Conservation (phyloP, 2,329 filamentous ascomycete genomes). For the Polychaeton citri region DNA sequence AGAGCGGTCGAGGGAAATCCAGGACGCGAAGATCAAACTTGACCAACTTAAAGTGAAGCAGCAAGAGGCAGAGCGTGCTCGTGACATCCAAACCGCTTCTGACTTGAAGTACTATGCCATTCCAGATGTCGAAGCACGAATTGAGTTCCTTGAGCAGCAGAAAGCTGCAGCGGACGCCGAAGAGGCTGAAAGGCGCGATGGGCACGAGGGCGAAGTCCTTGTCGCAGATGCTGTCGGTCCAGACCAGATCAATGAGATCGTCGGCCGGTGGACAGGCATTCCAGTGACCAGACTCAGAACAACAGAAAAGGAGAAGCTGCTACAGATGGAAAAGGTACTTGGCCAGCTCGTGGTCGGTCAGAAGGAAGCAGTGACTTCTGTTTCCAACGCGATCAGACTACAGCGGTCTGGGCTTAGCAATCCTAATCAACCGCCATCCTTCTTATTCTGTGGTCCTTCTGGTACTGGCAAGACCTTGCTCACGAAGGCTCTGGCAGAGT, state of each 20-base stretch:
- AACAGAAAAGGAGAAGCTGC: constrained; percentile 94
- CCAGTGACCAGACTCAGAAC: constrained; percentile 89
- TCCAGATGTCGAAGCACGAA: constrained; percentile 72
- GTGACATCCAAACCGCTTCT: constrained; percentile 75
- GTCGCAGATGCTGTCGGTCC: constrained; percentile 89
- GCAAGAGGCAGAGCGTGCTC: constrained; percentile 79
- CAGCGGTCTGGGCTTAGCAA: constrained; percentile 91
- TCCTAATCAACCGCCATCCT: constrained; percentile 91
- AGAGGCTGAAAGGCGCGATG: constrained; percentile 36
- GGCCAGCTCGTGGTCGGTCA: constrained; percentile 81
- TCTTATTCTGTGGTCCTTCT: constrained; percentile 96
- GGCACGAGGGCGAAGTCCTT: constrained; percentile 52
- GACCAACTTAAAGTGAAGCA: constrained; percentile 83
- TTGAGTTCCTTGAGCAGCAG: constrained; percentile 67
- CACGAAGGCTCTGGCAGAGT: constrained; percentile 93
- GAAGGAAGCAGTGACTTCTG: constrained; percentile 80
- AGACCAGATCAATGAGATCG: constrained; percentile 98
- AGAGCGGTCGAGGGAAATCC: constrained; percentile 77
- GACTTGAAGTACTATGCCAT: constrained; percentile 97
- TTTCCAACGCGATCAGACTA: constrained; percentile 90
- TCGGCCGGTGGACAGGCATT: constrained; percentile 95
- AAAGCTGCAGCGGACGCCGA: constrained; percentile 69
- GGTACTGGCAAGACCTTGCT: constrained; percentile 96
- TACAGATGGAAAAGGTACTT: constrained; percentile 87
- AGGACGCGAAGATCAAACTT: constrained; percentile 79